Evolutionary conservation across 495 filamentous ascomycete species (phyloP), one percentile per base, ranked within the genome.

Genomic region (Daldinia loculata): DNA sequence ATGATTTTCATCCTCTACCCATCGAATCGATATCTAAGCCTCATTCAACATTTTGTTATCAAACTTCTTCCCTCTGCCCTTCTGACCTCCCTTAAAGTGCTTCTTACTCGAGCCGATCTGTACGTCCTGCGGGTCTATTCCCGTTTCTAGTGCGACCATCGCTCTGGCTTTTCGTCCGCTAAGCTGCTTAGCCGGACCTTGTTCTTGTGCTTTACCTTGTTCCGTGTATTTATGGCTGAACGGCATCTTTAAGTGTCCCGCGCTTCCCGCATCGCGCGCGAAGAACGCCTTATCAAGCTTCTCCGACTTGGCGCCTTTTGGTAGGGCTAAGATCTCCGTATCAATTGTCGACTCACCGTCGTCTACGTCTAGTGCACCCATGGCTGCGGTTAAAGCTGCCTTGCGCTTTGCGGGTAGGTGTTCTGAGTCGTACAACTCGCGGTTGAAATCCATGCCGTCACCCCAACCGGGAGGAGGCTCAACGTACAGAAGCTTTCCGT

Each of bases 401-500:
- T 89, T 88, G 32, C 91, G 86, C 75, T 90, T 92, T 57, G 85
- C 83, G 15, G 94, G 94, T 4, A 98, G 85, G 71, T 96, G 92
- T 2, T 84, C 83, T 26, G 88, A 77, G 71, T 94, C 90, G 80
- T 98, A 98, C 4, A 98, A 88, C 22, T 95, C 95, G 45, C 83
- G 78, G 79, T 99, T 99, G 85, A 98, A 99, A 34, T 89, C 87
- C 32, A 80, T 77, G 0, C 86, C 81, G 74, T 98, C 91, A 62
- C 90, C 88, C 41, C 89, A 85, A n/a, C 79, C 81, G 1, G 93
- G 93, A 0, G 96, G 96, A 14, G 96, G 95, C 72, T 95, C 89
- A 72, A 92, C 93, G 84, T 91, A 98, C 7, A 97, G 86, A 2
- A 99, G 87, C 80, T 97, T 98, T 61, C 96, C 96, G 75, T 89